These are phyloP conservation scores for Circinella minor DNA, from an alignment of 371 early-diverging fungal species.

Conservation along the genomic window DNA sequence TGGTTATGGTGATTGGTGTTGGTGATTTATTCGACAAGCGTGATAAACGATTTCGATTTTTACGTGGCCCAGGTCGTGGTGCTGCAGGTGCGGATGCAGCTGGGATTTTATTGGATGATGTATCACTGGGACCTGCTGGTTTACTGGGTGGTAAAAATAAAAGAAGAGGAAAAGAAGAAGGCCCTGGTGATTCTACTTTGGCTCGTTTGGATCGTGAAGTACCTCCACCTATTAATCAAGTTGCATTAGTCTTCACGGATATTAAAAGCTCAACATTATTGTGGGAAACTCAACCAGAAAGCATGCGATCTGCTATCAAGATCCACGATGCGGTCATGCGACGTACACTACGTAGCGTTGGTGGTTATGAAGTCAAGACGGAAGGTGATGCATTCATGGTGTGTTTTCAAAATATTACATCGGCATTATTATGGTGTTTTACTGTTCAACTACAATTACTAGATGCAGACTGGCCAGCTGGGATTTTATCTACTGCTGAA, in stretches of 20 bases:
- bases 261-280: slow-evolving; percentile 93
- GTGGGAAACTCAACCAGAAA: slow-evolving; percentile 90
- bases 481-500: slow-evolving; percentile 81
- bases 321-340: slow-evolving; percentile 90
- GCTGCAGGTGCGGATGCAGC: slow-evolving; percentile 27
- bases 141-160: slow-evolving; percentile 43
- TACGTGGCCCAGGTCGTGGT: slow-evolving; percentile 33
- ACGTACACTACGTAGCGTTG: slow-evolving; percentile 77
- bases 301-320: slow-evolving; percentile 91
- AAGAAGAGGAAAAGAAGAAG: slow-evolving; percentile 53
- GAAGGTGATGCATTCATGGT: slow-evolving; percentile 98
- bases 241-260: slow-evolving; percentile 95
- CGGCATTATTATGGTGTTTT: slow-evolving; percentile 91
- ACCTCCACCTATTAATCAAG: slow-evolving; percentile 85
- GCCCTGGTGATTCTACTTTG: slow-evolving; percentile 62
- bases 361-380: slow-evolving; percentile 97
- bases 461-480: slow-evolving; percentile 91
- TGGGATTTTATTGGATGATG: slow-evolving; percentile 33
- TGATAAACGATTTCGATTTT: slow-evolving; percentile 38
- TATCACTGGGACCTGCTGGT: slow-evolving; percentile 18
- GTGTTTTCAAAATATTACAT: slow-evolving; percentile 84
- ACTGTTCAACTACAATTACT: slow-evolving; percentile 87
- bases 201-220: slow-evolving; percentile 78
- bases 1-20: slow-evolving; percentile 88
- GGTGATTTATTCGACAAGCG: slow-evolving; percentile 70